Percentiles rank a stretch among this genome's conserved stretches.
These are phyloP conservation scores for Zea luxurians DNA, from an alignment of 176 grass and related monocot genomes.

Conservation along the genomic window DNA sequence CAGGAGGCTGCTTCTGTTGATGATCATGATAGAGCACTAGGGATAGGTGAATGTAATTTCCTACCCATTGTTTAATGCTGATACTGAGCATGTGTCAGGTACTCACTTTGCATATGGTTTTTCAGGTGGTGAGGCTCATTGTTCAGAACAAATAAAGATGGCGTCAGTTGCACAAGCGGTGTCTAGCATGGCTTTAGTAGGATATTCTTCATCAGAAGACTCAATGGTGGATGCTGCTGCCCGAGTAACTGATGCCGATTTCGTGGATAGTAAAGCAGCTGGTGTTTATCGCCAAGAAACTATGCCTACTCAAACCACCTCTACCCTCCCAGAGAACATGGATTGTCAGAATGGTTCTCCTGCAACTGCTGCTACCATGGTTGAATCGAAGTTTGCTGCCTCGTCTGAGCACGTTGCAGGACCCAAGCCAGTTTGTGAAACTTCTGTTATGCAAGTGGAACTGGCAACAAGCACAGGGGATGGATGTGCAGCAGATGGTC, in stretches of 20 bases:
- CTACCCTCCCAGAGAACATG: slow-evolving; percentile 14
- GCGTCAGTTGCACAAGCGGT: slow-evolving; percentile 8
- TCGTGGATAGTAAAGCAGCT: slow-evolving; percentile 6
- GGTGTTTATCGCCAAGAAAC: slow-evolving; percentile 27
- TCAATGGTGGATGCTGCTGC: slow-evolving; percentile 34
- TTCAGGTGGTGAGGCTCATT: slow-evolving; percentile 35
- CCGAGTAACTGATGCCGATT: slow-evolving; percentile 21
- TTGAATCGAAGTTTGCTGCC: neutral
- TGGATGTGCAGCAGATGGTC: neutral
- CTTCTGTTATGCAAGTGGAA: slow-evolving; percentile 32
- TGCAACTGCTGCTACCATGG: slow-evolving; percentile 1
- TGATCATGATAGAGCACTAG: neutral
- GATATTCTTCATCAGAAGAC: slow-evolving; percentile 48
- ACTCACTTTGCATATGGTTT: slow-evolving; percentile 29
- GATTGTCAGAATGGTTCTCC: slow-evolving; percentile 19
- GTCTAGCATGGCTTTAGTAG: slow-evolving; percentile 38
- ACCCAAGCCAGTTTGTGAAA: slow-evolving; percentile 18
- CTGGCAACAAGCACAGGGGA: neutral
- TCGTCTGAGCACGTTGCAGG: neutral
- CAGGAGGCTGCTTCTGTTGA: slow-evolving; percentile 7
- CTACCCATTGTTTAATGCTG: neutral
- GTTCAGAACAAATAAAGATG: slow-evolving; percentile 26
- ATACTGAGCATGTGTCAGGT: neutral
- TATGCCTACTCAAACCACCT: slow-evolving; percentile 5
- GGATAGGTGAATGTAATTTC: neutral